Evolutionary conservation across 768 basidiomycete species (phyloP), one percentile per base, ranked within the genome.

Genomic region (Crucibulum laeve): DNA sequence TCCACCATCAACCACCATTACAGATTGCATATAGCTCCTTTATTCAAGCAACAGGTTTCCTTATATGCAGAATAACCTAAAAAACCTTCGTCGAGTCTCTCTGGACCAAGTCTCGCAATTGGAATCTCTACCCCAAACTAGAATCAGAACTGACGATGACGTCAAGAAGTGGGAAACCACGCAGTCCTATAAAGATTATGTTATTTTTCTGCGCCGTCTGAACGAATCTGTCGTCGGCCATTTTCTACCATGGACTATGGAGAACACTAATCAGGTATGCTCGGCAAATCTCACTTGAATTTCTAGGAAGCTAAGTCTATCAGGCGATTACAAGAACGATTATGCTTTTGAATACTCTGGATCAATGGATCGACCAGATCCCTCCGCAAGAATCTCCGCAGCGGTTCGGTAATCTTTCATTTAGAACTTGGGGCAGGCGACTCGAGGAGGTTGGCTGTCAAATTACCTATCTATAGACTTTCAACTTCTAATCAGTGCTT

Each of bases 361-460:
- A 82, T 50, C 48, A 49, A 1, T 91, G 91, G 90, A 80, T 93
- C 19, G 80, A 87, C 26, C 81, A 84, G 21, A 86, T 93, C 6
- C 93, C 93, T 2, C 80, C 84, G 0, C 71, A 79, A 4, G 58
- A 76, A 28, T 77, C 83, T 5, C 77, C 86, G 4, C 94, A 96
- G 52, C 75, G 92, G 7, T 99, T 87, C 58, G 95, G 95, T 1
- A 96, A 97, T 62, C 77, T 93, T 14, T 84, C 90, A 0, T 98
- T 97, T 55, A 72, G 93, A 42, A 76, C 76, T 13, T 98, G 92
- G 87, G 86, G 88, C 1, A 67, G 72, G 42, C 76, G 83, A 25
- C 70, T 96, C 23, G 80, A 88, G 64, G 77, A 89, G 73, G 92
- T 90, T 36, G 8, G 35, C 11, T 8, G 11, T 8, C 35, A 13